These are phyloP conservation scores for Xylariaceae sp. DNA, from an alignment of 2,329 filamentous ascomycete genomes.

Conservation along the genomic window DNA sequence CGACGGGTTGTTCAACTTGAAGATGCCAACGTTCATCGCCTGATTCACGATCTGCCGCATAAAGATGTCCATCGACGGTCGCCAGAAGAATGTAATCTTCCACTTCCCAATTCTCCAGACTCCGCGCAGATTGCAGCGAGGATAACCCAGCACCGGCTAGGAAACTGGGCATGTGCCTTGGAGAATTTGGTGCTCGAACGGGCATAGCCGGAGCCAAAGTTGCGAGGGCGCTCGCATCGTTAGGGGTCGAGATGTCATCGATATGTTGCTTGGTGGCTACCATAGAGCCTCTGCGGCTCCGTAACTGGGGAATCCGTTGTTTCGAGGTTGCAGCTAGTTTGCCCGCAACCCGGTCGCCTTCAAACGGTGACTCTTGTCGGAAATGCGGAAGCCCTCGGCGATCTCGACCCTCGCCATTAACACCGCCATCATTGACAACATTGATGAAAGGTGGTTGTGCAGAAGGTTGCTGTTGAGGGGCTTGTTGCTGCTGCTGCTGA, in stretches of 20 bases:
- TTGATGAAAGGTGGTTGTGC: constrained; percentile 36
- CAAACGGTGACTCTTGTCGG: constrained; percentile 33
- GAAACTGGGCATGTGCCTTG: constrained; percentile 66
- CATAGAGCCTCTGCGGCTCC: constrained; percentile 31
- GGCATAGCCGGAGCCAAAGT: constrained; percentile 95
- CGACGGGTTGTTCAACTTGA: constrained; percentile 82
- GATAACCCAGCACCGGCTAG: constrained; percentile 66
- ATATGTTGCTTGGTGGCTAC: constrained; percentile 26
- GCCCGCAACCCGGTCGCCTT: constrained; percentile 26
- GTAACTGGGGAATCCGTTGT: constrained; percentile 19
- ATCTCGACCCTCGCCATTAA: constrained; percentile 30
- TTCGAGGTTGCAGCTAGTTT: constrained; percentile 37
- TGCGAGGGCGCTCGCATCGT: constrained; percentile 93
- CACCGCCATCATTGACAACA: constrained; percentile 31
- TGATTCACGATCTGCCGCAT: constrained; percentile 87
- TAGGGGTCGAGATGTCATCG: constrained; percentile 41
- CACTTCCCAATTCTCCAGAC: constrained; percentile 98
- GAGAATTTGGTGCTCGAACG: constrained; percentile 90
- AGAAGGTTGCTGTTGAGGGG: constrained; percentile 32
- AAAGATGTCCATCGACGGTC: constrained; percentile 97
- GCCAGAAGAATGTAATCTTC: constrained; percentile 99
- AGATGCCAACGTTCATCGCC: constrained; percentile 86
- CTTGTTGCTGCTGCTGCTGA: constrained; percentile 61
- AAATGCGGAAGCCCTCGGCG: constrained; percentile 26
- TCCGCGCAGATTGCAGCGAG: constrained; percentile 93